Conservation (phyloP, 2,329 filamentous ascomycete species). For the Fusarium sp. region DNA sequence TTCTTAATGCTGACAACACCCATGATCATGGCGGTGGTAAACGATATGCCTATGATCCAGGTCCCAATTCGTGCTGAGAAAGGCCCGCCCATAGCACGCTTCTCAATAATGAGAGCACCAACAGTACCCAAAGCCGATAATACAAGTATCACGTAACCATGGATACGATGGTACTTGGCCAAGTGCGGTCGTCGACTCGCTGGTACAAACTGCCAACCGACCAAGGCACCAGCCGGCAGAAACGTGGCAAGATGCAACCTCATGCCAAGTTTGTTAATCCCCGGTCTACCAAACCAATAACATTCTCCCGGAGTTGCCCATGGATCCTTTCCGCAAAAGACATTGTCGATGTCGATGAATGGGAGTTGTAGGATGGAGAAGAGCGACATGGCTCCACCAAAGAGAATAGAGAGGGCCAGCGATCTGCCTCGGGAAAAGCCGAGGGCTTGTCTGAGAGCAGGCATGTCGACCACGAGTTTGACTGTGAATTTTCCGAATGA, state of each 20-base stretch:
- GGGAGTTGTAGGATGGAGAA: conserved; percentile 18
- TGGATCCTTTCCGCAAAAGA: conserved; percentile 5
- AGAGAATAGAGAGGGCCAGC: neutral
- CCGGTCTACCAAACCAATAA: conserved; percentile 3
- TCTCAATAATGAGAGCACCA: conserved; percentile 8
- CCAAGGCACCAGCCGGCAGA: conserved; percentile 14
- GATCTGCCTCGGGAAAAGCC: conserved; percentile 5
- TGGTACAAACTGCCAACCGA: conserved; percentile 21
- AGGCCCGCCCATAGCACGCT: conserved; percentile 14
- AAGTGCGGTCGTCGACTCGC: neutral
- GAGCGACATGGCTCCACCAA: neutral
- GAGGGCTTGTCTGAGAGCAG: neutral
- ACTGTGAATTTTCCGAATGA: neutral
- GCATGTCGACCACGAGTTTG: neutral
- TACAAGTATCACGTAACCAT: conserved; percentile 6
- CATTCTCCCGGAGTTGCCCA: conserved; percentile 14
- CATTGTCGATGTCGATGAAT: conserved; percentile 8
- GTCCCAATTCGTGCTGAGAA: neutral
- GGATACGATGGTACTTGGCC: conserved; percentile 3
- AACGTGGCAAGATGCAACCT: conserved; percentile 7
- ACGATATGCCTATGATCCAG: neutral
- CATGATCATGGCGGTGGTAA: neutral
- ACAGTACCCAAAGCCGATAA: conserved; percentile 1
- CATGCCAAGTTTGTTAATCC: conserved; percentile 11
- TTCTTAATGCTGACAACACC: neutral